Evolutionary conservation across 164 flowering plant genomes (phyloP), one percentile per base, ranked within the genome.

Genomic region (Malania oleifera): DNA sequence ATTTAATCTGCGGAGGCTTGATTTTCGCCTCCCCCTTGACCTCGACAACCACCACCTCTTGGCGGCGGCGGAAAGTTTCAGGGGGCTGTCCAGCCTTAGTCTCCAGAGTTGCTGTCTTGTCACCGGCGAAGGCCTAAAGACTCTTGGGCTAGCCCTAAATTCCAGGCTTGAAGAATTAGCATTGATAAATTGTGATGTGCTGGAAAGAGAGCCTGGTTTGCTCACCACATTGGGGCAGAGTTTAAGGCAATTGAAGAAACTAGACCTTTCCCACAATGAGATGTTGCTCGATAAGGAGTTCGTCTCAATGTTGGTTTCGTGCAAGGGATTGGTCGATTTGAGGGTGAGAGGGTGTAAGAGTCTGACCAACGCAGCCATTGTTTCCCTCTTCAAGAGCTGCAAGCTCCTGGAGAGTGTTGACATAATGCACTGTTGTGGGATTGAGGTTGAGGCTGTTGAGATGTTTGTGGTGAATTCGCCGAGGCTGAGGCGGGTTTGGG

Each of bases 71-170:
- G 47, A 56, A 62, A 80, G 66, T 67, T 77, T 81, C 51, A 44
- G 72, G 25, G 61, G 58, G n/a, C 72, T 91, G 12, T 54, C 58
- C 10, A 69, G 69, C 66, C 70, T 91, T 10, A 49, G 81, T 62
- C 74, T 91, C 12, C 84, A 83, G 60, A 91, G 95, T 37, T 91
- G 98, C 49, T 88, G 88, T 65, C 77, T 91, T 24, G 79, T 88
- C 14, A 86, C 76, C 3, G 96, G 96, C 20, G 80, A 80, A 28
- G 91, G 89, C 3, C 76, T 86, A 4, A 78, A 63, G 53, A 54
- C 61, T 14, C 63, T 84, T 14, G 80, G 74, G 19, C 51, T 63
- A 1, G 76, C 81, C 34, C 17, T 77, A 67, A 45, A 70, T 24
- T 14, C 50, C 15, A 50, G 48, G 11, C 86, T 91, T 34, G 77